Percentiles rank a stretch among this genome's conserved stretches.
Evolutionary conservation across 208 protist genomes (phyloP).

Genomic region (Borovskyia barvae): DNA sequence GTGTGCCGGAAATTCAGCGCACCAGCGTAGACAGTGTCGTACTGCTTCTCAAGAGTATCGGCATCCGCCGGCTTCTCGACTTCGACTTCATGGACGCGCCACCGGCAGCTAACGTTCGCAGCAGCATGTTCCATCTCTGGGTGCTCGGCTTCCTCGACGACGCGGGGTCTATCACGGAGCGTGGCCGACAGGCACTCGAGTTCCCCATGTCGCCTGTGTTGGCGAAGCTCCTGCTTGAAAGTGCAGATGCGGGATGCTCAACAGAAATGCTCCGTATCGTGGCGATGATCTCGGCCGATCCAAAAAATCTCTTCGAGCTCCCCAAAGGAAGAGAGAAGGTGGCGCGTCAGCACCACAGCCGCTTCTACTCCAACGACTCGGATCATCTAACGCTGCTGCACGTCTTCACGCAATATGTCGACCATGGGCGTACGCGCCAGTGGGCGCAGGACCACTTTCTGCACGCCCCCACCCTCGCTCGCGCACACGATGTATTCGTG

Average conservation of each 20-base stretch:
- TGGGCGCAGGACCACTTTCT: conserved; percentile 98
- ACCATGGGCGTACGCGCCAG: conserved; percentile 80
- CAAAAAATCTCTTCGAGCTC: conserved; percentile 95
- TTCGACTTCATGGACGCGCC: conserved; percentile 99
- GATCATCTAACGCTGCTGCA: conserved; percentile 99
- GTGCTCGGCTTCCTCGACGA: conserved; percentile 97
- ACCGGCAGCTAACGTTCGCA: conserved; percentile 92
- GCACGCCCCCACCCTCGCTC: conserved; percentile 89
- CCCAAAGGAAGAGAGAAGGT: conserved; percentile 83
- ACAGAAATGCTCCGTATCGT: conserved; percentile 94
- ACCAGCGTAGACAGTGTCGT: conserved; percentile 96
- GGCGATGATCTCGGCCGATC: conserved; percentile 95
- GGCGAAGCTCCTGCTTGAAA: conserved; percentile 95
- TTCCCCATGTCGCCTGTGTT: conserved; percentile 98
- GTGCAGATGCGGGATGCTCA: conserved; percentile 73
- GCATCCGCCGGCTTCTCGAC: conserved; percentile 92
- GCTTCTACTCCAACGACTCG: conserved; percentile 96
- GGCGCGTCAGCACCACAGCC: conserved; percentile 80
- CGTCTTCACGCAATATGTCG: conserved; percentile 96
- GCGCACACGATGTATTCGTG: conserved; percentile 93
- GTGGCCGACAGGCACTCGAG: conserved; percentile 96
- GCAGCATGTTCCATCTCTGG: conserved; percentile 98
- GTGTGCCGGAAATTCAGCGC: conserved; percentile 98
- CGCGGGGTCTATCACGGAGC: conserved; percentile 92
- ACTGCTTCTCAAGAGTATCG: conserved; percentile 96